Base-by-base conservation (phyloP, 345 rosid species). In the Punica granatum region DNA sequence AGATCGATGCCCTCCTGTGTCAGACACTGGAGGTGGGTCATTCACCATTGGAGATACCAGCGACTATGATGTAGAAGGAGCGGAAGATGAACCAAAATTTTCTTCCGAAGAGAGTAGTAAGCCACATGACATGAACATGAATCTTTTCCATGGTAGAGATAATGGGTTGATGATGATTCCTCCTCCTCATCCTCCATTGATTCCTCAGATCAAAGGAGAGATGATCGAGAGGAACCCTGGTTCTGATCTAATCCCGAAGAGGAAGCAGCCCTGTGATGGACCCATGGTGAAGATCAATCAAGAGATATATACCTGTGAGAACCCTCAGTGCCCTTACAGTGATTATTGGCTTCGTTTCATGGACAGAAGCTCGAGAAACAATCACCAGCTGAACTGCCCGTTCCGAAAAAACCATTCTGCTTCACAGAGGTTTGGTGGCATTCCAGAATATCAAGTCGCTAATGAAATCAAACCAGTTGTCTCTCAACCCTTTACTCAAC, bases 31-130 rank as follows among this genome's bases (percentile, higher is more conserved):
- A n/a, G 80, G 77, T 72, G 85, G 88, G n/a, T 79, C 88, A 7
- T 80, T 78, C 33, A 63, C 84, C 37, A 64, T 81, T 30, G 75
- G 79, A 62, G 89, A 89, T 66, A 33, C 76, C 53, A 84, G 90
- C 19, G 96, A 87, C 58, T 89, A 87, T 69, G 90, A 89, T 76
- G 96, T 89, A 61, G 92, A 89, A 64, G 80, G 81, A 7, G 78
- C 63, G 18, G 82, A 79, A 11, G 84, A 80, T 59, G 88, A 71
- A 26, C 71, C 61, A 1, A 65, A 21, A 60, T 48, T 70, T 46
- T 82, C 77, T 41, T 82, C 69, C 5, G 87, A 80, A 67, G 86
- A 82, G 73, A 59, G 73, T 13, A 44, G 15, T 1, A 89, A 86
- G 65, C 92, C 79, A 16, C 73, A 48, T 69, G 73, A 70, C 60